Evolutionary conservation across 495 filamentous ascomycete species (phyloP).

Genomic region (Clohesyomyces aquaticus): DNA sequence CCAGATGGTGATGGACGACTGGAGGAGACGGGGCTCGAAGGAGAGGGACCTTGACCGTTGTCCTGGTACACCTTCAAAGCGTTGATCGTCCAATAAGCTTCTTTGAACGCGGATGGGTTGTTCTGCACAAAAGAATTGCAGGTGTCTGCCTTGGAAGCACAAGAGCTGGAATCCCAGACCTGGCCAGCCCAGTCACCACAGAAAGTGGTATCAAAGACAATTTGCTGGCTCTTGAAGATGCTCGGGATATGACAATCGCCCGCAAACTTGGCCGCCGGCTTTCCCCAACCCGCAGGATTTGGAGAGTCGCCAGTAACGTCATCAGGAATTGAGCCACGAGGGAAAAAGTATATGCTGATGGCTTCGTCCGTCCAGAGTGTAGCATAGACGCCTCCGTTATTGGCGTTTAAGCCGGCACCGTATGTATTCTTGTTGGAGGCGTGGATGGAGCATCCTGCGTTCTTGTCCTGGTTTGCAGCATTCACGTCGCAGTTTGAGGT

Average conservation of each 20-base stretch:
- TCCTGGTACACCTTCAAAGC: slow-evolving; percentile 41
- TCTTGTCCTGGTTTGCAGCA: slow-evolving; percentile 36
- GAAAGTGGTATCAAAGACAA: slow-evolving; percentile 44
- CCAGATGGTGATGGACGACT: background rate
- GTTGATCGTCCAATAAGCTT: slow-evolving; percentile 46
- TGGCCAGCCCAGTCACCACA: slow-evolving; percentile 46
- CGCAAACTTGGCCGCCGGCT: slow-evolving; percentile 38
- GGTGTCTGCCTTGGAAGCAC: slow-evolving; percentile 34
- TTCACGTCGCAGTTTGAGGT: slow-evolving; percentile 44
- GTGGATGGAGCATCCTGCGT: slow-evolving; percentile 42
- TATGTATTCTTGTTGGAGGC: slow-evolving; percentile 32
- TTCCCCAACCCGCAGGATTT: slow-evolving; percentile 39
- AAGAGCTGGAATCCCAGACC: slow-evolving; percentile 34
- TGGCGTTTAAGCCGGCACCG: slow-evolving; percentile 43
- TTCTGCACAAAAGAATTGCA: slow-evolving; percentile 45
- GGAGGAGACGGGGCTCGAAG: background rate
- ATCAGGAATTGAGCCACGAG: slow-evolving; percentile 32
- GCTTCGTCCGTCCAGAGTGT: slow-evolving; percentile 41
- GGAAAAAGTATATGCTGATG: slow-evolving; percentile 44
- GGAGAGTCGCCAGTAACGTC: slow-evolving; percentile 36
- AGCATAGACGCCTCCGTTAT: slow-evolving; percentile 42
- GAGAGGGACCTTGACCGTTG: slow-evolving; percentile 7
- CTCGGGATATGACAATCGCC: slow-evolving; percentile 40
- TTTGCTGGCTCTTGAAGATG: slow-evolving; percentile 39
- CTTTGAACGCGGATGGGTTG: slow-evolving; percentile 42